Evolutionary conservation across 192 early-diverging fungal genomes (phyloP).

Genomic region (Linnemannia schmuckeri): DNA sequence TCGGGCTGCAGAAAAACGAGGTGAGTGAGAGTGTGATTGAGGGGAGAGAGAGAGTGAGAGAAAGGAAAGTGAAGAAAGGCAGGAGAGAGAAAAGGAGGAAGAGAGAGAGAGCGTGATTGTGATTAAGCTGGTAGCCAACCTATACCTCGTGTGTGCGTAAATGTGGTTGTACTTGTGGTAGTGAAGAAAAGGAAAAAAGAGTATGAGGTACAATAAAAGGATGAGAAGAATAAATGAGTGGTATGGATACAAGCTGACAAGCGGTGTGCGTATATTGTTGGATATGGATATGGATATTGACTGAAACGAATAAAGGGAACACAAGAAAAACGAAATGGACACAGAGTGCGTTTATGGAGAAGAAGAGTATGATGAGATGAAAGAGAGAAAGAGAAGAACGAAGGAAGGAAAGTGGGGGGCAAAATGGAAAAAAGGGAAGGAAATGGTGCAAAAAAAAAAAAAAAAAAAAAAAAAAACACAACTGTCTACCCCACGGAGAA

Average conservation of each 20-base stretch:
- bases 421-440: background rate
- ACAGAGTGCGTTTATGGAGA: background rate
- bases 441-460: background rate
- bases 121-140: background rate
- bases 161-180: background rate
- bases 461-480: background rate
- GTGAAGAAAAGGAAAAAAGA: background rate
- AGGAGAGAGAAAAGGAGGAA: slow-evolving; percentile 2
- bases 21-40: slow-evolving; percentile 3
- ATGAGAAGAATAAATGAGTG: no score
- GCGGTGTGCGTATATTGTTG: background rate
- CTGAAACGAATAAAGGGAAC: background rate
- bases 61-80: background rate
- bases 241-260: background rate
- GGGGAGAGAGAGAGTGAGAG: background rate
- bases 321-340: background rate
- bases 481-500: background rate
- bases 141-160: background rate
- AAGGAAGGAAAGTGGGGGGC: background rate
- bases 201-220: background rate
- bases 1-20: background rate
- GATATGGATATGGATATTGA: background rate
- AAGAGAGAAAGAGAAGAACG: background rate
- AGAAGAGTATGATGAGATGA: background rate
- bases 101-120: background rate